Percentiles rank a stretch among this genome's conserved stretches.
Evolutionary conservation across 768 basidiomycete species (phyloP).

Genomic region (Leccinum longicurvipes): DNA sequence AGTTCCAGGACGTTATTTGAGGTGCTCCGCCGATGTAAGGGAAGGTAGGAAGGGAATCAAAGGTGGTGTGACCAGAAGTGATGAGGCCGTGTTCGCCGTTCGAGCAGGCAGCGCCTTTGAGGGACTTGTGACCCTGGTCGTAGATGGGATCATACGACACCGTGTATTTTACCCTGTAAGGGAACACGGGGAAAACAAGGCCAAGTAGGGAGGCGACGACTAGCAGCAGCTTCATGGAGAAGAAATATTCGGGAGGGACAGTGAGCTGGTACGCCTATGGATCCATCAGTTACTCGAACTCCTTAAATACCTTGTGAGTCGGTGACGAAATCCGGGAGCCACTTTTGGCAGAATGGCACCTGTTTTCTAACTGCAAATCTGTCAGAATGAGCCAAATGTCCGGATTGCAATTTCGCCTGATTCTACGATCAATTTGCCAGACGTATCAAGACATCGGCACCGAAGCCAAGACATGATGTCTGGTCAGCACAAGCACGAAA

Average conservation of each 20-base stretch:
- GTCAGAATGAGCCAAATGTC: background rate
- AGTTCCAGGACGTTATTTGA: conserved; percentile 50
- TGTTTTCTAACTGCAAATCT: background rate
- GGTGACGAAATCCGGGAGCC: background rate
- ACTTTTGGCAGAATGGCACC: background rate
- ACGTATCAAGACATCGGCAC: background rate
- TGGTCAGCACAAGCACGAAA: background rate
- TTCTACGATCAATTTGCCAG: background rate
- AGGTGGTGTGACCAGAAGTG: conserved; percentile 43
- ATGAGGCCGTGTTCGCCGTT: conserved; percentile 51
- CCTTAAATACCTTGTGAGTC: background rate
- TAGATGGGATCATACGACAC: conserved; percentile 48
- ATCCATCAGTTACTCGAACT: background rate
- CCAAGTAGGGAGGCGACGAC: background rate
- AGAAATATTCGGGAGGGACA: background rate
- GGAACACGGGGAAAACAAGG: conserved; percentile 5
- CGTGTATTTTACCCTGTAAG: conserved; percentile 12
- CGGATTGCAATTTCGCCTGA: background rate
- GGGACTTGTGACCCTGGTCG: conserved; percentile 41
- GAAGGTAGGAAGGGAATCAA: conserved; percentile 53
- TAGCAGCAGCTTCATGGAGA: conserved; percentile 11
- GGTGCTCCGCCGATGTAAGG: conserved; percentile 57
- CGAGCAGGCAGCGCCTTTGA: conserved; percentile 47
- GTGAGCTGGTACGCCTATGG: background rate
- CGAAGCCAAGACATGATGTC: background rate